Conservation (phyloP, 768 basidiomycete genomes). For the Boletus rufocinnamomeus region DNA sequence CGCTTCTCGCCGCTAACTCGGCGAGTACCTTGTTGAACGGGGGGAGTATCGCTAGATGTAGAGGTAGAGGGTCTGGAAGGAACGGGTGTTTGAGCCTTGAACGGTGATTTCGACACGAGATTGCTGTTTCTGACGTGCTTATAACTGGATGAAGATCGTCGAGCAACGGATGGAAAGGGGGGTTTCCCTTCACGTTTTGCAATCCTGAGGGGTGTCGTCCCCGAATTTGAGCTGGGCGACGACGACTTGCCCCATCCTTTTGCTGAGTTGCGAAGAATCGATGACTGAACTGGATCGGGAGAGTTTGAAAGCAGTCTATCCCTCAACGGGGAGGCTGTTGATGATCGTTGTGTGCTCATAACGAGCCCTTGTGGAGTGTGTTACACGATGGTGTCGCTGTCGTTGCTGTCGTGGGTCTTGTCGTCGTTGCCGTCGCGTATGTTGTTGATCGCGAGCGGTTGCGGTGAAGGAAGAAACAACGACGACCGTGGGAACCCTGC, state of each 20-base stretch:
- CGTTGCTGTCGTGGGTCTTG: constrained; percentile 21
- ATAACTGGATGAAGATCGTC: constrained; percentile 77
- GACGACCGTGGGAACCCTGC: constrained; percentile 30
- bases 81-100: constrained; percentile 67
- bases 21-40: constrained; percentile 29
- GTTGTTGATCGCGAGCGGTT: constrained; percentile 13
- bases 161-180: constrained; percentile 55
- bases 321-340: constrained; percentile 48
- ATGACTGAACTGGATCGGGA: constrained; percentile 63
- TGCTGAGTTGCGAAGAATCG: constrained; percentile 62
- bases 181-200: constrained; percentile 61
- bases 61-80: constrained; percentile 36
- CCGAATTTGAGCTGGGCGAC: constrained; percentile 25
- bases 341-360: constrained; percentile 32
- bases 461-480: constrained; percentile 17
- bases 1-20: constrained; percentile 79
- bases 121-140: constrained; percentile 75
- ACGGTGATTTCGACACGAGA: constrained; percentile 85
- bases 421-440: constrained; percentile 18
- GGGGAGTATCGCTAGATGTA: constrained; percentile 9
- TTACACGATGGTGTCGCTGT: constrained; percentile 14
- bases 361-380: constrained; percentile 4
- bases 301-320: constrained; percentile 65
- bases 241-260: constrained; percentile 62
- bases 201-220: constrained; percentile 70